A percentile compares a stretch with the other conserved stretches of the same genome.
These are phyloP conservation scores for Zygnema cylindricum DNA, from an alignment of 139 green algal genomes.

Conservation along the genomic window DNA sequence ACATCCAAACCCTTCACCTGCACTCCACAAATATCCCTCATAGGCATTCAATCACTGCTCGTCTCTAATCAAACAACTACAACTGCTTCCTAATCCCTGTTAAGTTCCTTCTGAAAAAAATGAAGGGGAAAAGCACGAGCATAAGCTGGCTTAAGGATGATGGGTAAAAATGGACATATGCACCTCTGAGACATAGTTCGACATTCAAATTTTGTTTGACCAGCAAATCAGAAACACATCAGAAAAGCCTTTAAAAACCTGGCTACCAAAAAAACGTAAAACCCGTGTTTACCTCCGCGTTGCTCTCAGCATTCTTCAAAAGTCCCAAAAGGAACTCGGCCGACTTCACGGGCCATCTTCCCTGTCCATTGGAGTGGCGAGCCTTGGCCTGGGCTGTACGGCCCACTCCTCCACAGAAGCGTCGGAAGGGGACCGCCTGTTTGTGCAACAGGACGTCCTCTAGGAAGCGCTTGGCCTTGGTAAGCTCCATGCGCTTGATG, in stretches of 20 bases:
- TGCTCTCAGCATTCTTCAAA: slow-evolving; percentile 98
- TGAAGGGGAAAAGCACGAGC: no score
- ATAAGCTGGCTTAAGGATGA: no score
- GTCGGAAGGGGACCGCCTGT: slow-evolving; percentile 92
- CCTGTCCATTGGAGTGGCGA: slow-evolving; percentile 81
- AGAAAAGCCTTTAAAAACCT: no score
- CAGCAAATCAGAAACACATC: no score
- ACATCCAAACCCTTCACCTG: slow-evolving; percentile 96
- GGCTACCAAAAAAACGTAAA: neutral
- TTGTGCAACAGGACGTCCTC: slow-evolving; percentile 93
- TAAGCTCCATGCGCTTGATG: slow-evolving; percentile 84
- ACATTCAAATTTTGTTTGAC: no score
- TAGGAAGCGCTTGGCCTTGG: slow-evolving; percentile 94
- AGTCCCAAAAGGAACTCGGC: slow-evolving; percentile 92
- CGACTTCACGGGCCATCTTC: slow-evolving; percentile 96
- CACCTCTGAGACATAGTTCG: no score
- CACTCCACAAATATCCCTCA: neutral
- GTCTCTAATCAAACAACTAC: no score
- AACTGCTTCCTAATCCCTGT: no score
- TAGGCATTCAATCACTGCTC: no score
- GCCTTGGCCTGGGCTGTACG: slow-evolving; percentile 50
- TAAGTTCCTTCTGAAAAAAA: no score
- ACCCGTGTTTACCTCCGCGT: slow-evolving; percentile 90
- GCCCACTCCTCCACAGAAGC: slow-evolving; percentile 87
- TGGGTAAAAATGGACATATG: no score